These are phyloP conservation scores for Hericium alpestre DNA, from an alignment of 768 basidiomycete genomes.

Conservation along the genomic window DNA sequence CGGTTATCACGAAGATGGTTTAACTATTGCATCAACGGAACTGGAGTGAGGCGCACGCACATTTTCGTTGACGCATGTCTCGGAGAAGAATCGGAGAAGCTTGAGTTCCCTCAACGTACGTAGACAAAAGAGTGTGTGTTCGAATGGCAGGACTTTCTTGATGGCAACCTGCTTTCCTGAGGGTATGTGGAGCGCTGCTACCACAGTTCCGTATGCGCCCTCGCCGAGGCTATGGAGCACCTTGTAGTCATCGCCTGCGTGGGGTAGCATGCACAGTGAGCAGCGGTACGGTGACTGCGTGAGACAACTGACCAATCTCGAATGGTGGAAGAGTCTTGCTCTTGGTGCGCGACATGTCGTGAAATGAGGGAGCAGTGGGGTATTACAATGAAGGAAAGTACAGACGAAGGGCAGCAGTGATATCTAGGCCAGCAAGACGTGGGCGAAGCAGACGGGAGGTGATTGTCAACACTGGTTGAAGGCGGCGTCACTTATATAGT, in stretches of 20 bases:
- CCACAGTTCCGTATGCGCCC: slow-evolving; percentile 87
- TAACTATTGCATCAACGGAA: slow-evolving; percentile 2
- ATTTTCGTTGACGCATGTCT: slow-evolving; percentile 73
- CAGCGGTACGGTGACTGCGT: neutral
- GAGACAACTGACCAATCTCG: slow-evolving; percentile 41
- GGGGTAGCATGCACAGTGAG: neutral
- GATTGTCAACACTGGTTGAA: neutral
- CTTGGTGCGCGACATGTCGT: slow-evolving; percentile 31
- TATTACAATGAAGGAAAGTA: neutral
- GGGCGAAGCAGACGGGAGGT: neutral
- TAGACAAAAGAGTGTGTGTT: slow-evolving; percentile 86
- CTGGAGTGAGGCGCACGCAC: slow-evolving; percentile 26
- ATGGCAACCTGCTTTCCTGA: slow-evolving; percentile 82
- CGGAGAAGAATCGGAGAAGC: slow-evolving; percentile 76
- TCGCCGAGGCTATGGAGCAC: slow-evolving; percentile 69
- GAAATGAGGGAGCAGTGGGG: neutral
- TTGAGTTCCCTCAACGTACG: slow-evolving; percentile 88
- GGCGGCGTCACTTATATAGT: neutral
- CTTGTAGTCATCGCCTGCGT: slow-evolving; percentile 60
- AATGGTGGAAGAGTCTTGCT: slow-evolving; percentile 64
- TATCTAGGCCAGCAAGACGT: too few species aligned
- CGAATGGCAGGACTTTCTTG: slow-evolving; percentile 92
- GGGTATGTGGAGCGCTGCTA: slow-evolving; percentile 76
- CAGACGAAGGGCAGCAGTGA: too few species aligned
- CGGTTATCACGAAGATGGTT: neutral